Base-by-base conservation (phyloP, 495 filamentous ascomycete genomes). In the Parmelia sp. region DNA sequence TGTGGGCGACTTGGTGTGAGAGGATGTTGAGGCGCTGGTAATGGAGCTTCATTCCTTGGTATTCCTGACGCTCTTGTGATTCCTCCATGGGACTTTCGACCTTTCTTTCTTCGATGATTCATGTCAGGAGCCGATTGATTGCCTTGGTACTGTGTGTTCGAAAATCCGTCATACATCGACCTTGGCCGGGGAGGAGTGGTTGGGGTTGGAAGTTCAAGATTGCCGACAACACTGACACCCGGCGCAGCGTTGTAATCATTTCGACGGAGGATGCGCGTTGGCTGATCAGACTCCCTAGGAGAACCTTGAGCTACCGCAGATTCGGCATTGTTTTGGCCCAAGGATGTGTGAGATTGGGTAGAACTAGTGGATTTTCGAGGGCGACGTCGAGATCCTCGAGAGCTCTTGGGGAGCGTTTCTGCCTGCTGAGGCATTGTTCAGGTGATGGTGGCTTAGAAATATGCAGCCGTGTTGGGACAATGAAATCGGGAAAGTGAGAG, bases 371-470 rank as follows among this genome's bases (percentile, higher is more conserved):
- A 70, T 27, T 45, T 72, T 67, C 67, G 67, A 61, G 40, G 65
- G 62, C 36, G 67, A 42, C 64, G 69, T 60, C 60, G 66, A 65
- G 40, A 67, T 59, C 61, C 64, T 62, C 39, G 62, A 29, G 60
- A 51, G 47, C 33, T 62, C 62, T 66, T 73, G 11, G 44, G 57
- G 21, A 62, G 44, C 21, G 58, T 65, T 58, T 62, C 68, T 37
- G 53, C 42, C 40, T 51, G 45, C 27, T 29, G 39, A 49, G 68
- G 45, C 68, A 70, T 69, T 36, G n/a, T 25, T 40, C 17, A 53
- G 62, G 35, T 57, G 25, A 10, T 55, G 14, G 58, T 65, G 69
- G 69, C 69, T 68, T 71, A 64, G 55, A 68, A 71, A 71, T 71
- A 71, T 66, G 64, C 69, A 71, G 69, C 69, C 69, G 44, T 64